phyloP scores from a whole-genome alignment of 306 rosid genomes.

The Fragaria nilgerrensis region DNA sequence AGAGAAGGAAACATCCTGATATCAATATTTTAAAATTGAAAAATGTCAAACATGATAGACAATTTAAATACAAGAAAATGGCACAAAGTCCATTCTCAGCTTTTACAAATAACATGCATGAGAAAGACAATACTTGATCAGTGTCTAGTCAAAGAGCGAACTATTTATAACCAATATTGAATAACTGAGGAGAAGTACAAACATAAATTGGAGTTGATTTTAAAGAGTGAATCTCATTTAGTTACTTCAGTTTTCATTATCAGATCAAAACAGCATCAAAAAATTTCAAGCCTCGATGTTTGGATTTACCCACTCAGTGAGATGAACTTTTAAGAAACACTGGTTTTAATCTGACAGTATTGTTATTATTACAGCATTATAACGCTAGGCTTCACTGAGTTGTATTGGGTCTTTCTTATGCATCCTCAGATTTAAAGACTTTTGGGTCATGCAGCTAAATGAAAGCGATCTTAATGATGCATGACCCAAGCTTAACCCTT shows the following conservation, averaged over 20 bases:
- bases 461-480: neutral
- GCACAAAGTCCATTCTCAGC: neutral
- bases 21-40: slow-evolving; percentile 23
- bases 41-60: slow-evolving; percentile 5
- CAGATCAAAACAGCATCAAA: neutral
- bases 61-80: neutral
- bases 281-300: neutral
- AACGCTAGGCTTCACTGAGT: neutral
- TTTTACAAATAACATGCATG: neutral
- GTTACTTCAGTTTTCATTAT: neutral
- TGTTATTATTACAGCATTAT: neutral
- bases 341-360: slow-evolving; percentile 11
- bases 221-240: neutral
- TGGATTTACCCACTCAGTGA: neutral
- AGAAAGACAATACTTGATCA: neutral
- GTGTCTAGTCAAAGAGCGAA: neutral
- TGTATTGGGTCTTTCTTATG: neutral
- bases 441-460: neutral
- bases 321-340: neutral
- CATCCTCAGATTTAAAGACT: neutral
- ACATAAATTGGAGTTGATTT: neutral
- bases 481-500: neutral
- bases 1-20: slow-evolving; percentile 76
- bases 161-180: neutral
- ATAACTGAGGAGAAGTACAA: neutral